These are phyloP conservation scores for Trichoderma endophyticum DNA, from an alignment of 2,329 filamentous ascomycete genomes.

Conservation along the genomic window DNA sequence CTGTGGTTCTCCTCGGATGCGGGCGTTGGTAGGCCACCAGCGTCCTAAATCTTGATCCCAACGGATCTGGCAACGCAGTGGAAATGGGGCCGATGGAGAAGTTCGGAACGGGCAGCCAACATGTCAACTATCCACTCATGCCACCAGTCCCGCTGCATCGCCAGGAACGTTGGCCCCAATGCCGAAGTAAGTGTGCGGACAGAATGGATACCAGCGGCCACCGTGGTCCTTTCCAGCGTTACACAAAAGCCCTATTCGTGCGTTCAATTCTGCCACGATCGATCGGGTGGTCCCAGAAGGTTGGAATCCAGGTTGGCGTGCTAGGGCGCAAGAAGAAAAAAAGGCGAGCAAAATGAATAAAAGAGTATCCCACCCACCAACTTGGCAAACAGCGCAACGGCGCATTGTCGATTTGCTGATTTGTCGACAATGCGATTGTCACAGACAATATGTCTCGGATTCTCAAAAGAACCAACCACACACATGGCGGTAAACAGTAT, in stretches of 20 bases:
- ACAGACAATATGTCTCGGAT: background rate
- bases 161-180: conserved; percentile 20
- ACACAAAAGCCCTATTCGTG: conserved; percentile 14
- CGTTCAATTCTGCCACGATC: conserved; percentile 17
- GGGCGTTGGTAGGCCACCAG: conserved; percentile 9
- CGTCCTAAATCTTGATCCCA: conserved; percentile 8
- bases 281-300: conserved; percentile 17
- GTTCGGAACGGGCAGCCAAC: conserved; percentile 16
- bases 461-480: background rate
- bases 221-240: conserved; percentile 11
- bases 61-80: conserved; percentile 19
- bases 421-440: background rate
- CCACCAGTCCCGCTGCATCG: conserved; percentile 19
- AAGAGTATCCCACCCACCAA: background rate
- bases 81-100: conserved; percentile 19
- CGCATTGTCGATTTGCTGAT: background rate
- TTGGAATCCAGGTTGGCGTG: conserved; percentile 7
- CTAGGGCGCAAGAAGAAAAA: background rate
- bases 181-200: conserved; percentile 15
- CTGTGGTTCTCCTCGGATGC: background rate
- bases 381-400: background rate
- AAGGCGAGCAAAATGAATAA: background rate
- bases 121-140: conserved; percentile 17
- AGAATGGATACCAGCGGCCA: conserved; percentile 15
- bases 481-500: background rate